Percentiles rank a stretch among this genome's conserved stretches.
Evolutionary conservation across 495 filamentous ascomycete species (phyloP).

Genomic region (Aspergillus mulundensis): DNA sequence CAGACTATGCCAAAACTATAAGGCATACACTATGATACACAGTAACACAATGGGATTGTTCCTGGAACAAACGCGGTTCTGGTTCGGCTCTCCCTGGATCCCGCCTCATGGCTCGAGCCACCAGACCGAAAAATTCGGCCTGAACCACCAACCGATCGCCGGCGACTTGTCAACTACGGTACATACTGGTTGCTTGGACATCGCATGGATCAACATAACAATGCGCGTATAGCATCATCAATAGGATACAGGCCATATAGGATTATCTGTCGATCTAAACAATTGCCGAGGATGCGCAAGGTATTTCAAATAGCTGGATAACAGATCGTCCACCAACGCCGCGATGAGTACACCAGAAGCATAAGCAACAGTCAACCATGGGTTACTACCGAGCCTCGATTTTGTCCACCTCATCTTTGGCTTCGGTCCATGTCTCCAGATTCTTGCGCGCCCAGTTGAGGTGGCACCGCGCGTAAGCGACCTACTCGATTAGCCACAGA

Average conservation of each 20-base stretch:
- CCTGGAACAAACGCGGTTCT: neutral
- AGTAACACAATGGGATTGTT: neutral
- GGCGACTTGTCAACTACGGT: neutral
- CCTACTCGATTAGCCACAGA: conserved; percentile 45
- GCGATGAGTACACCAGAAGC: neutral
- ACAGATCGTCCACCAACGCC: conserved; percentile 17
- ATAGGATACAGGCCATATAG: neutral
- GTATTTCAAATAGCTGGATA: neutral
- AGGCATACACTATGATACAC: too few relatives aligned
- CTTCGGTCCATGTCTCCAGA: conserved; percentile 93
- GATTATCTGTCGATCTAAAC: neutral
- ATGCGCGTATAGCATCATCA: too few relatives aligned
- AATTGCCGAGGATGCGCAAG: neutral
- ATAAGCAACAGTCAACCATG: neutral
- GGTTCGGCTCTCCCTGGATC: neutral
- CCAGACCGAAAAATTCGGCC: neutral
- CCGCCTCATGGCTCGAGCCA: neutral
- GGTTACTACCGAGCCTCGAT: conserved; percentile 58
- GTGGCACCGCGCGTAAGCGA: conserved; percentile 89
- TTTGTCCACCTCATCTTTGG: conserved; percentile 86
- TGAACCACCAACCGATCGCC: neutral
- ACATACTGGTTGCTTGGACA: too few relatives aligned
- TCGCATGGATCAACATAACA: neutral
- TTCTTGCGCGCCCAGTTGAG: conserved; percentile 99
- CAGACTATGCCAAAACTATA: neutral